These are phyloP conservation scores for Bremia lactucae DNA, from an alignment of 352 stramenopile genomes.

Conservation along the genomic window DNA sequence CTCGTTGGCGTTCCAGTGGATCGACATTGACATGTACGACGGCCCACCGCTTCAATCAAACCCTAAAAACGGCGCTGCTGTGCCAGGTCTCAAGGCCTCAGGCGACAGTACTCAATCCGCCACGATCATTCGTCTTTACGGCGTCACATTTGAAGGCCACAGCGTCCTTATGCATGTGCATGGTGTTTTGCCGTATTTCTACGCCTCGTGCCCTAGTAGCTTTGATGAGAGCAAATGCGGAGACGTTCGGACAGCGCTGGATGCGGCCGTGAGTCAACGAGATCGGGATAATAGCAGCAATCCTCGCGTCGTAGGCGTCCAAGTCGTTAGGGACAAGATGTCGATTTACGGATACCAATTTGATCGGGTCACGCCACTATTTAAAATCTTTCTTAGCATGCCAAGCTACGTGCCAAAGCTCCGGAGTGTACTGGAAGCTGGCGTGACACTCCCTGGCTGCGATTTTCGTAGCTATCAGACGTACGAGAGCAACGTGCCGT, in stretches of 20 bases:
- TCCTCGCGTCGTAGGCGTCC: conserved; percentile 51
- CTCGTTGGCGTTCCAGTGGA: conserved; percentile 89
- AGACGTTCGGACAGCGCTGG: conserved; percentile 56
- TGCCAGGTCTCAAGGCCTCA: conserved; percentile 76
- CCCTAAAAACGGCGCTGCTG: conserved; percentile 58
- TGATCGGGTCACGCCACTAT: conserved; percentile 51
- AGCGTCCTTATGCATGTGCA: conserved; percentile 96
- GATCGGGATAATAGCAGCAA: conserved; percentile 39
- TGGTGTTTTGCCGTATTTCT: conserved; percentile 97
- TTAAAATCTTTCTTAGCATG: conserved; percentile 92
- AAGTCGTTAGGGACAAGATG: conserved; percentile 69
- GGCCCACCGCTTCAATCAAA: conserved; percentile 82
- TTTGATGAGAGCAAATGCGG: conserved; percentile 57
- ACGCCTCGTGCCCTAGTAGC: conserved; percentile 75
- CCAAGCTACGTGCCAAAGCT: conserved; percentile 91
- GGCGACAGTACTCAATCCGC: conserved; percentile 87
- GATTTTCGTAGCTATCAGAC: conserved; percentile 77
- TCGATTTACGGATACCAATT: conserved; percentile 86
- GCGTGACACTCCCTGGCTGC: conserved; percentile 59
- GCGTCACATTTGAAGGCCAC: conserved; percentile 91
- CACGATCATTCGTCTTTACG: conserved; percentile 93
- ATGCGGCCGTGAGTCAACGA: conserved; percentile 38
- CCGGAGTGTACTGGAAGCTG: conserved; percentile 83
- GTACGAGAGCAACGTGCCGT: conserved; percentile 99
- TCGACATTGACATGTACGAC: conserved; percentile 98